phyloP scores from a whole-genome alignment of 441 rosid genomes.

The Gossypium lobatum region DNA sequence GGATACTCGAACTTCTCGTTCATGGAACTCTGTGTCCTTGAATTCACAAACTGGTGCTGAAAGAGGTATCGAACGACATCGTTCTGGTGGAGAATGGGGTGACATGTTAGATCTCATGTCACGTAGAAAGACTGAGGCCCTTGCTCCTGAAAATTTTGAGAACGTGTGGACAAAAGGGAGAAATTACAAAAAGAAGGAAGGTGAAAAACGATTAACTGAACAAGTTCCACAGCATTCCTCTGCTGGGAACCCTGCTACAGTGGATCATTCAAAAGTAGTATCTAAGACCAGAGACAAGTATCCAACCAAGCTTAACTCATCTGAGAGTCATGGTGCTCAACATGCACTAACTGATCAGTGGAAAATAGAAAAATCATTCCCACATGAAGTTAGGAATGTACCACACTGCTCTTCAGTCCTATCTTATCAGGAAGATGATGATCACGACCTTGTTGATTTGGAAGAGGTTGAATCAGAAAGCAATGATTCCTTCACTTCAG shows the following conservation, averaged over 20 bases:
- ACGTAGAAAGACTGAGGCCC: constrained; percentile 77
- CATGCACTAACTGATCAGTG: constrained; percentile 27
- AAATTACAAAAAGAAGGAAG: constrained; percentile 66
- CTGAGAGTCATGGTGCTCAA: constrained; percentile 20
- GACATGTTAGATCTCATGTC: constrained; percentile 75
- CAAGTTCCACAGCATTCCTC: constrained; percentile 44
- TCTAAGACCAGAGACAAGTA: constrained; percentile 32
- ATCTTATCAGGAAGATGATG: constrained; percentile 46
- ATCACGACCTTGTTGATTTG: constrained; percentile 24
- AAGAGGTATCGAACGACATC: constrained; percentile 41
- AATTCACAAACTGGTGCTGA: constrained; percentile 43
- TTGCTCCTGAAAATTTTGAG: constrained; percentile 96
- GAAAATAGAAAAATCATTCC: constrained; percentile 24
- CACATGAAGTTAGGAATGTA: constrained; percentile 26
- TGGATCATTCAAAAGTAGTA: constrained; percentile 26
- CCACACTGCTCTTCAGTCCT: constrained; percentile 35
- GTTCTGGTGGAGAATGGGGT: constrained; percentile 74
- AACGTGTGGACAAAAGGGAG: constrained; percentile 99
- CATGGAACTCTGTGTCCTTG: constrained; percentile 65
- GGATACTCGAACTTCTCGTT: constrained; percentile 66
- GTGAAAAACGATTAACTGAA: constrained; percentile 37
- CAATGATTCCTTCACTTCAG: constrained; percentile 66
- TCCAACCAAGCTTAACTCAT: constrained; percentile 25
- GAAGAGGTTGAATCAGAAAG: constrained; percentile 49
- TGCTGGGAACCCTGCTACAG: constrained; percentile 28